Percentiles rank a stretch among this genome's conserved stretches.
phyloP scores from a whole-genome alignment of 1,284 basidiomycete species.

The Ganoderma lucidum region DNA sequence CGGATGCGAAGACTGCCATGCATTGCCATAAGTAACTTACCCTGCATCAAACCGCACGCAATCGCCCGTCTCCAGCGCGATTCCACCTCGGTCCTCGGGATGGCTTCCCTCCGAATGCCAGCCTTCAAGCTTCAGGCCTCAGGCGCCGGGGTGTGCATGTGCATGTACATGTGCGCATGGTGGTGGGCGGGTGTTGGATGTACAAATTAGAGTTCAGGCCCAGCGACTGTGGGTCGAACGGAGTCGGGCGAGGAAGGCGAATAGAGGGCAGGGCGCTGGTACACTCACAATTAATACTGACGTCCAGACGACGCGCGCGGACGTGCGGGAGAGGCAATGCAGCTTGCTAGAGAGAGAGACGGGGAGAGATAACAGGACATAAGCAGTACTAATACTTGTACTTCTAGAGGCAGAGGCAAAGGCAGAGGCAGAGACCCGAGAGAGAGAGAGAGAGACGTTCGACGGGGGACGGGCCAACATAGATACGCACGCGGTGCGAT shows the following conservation, averaged over 20 bases:
- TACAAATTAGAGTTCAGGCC: neutral
- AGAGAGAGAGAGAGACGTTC: neutral
- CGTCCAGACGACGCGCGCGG: neutral
- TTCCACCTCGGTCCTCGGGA: neutral
- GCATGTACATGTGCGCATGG: neutral
- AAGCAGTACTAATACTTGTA: constrained; percentile 16
- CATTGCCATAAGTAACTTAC: neutral
- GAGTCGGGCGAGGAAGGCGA: neutral
- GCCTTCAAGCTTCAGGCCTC: too few relatives aligned
- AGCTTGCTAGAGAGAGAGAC: neutral
- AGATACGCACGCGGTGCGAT: constrained; percentile 18
- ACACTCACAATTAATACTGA: too few relatives aligned
- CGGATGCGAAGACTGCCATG: constrained; percentile 1
- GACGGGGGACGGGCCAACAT: constrained; percentile 4
- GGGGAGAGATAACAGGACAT: neutral
- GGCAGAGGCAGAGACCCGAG: neutral
- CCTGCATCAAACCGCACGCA: too few relatives aligned
- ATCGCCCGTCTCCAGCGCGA: too few relatives aligned
- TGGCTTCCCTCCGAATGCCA: neutral
- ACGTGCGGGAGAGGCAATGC: neutral
- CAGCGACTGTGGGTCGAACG: neutral
- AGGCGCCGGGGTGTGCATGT: neutral
- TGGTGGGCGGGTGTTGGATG: neutral
- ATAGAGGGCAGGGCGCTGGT: neutral
- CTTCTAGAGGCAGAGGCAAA: constrained; percentile 4